Base-by-base conservation (phyloP, 305 asterid species). In the Euphrasia arctica region DNA sequence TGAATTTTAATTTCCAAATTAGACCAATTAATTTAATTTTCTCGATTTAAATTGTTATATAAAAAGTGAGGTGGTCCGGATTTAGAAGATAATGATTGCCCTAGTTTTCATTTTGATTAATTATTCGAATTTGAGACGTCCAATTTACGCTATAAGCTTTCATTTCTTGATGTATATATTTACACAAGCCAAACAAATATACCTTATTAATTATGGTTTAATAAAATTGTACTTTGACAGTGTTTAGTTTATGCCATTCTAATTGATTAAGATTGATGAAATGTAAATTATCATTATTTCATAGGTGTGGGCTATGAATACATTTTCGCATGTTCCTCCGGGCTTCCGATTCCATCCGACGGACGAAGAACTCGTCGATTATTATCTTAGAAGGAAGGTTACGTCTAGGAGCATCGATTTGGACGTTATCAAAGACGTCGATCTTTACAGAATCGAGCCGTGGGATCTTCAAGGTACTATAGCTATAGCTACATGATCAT, bases 291-390 rank as follows among this genome's bases (percentile, higher is more conserved):
- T 1, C 0, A 39, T 36, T 36, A 36, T 9, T 36, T 36, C 1
- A 36, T 18, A 81, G 83, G 75, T 68, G 29, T 58, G 12, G 47
- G 18, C 34, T 31, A 60, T 90, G 97, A 73, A 87, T 61, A 70
- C 85, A 0, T 82, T 87, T 71, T 59, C 90, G 27, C 91, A 78
- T 27, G 95, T 87, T 70, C 97, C 95, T 55, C 97, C 97, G 4
- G 97, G 97, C 34, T 87, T 90, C 68, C 90, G 97, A 0, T 89
- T 89, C 76, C 96, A 89, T 66, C 96, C 96, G 0, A 89, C 97
- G 0, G 97, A 87, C 28, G 97, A 90, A 79, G 97, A 90, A 74
- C 83, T 90, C 1, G 97, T 90, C 6, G 97, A 85, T 66, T 90
- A 85, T 71, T 90, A 90, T 68, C 88, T 90, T 12, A 83, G 95